These are phyloP conservation scores for Parmales sp. DNA, from an alignment of 108 stramenopile species.

Conservation along the genomic window DNA sequence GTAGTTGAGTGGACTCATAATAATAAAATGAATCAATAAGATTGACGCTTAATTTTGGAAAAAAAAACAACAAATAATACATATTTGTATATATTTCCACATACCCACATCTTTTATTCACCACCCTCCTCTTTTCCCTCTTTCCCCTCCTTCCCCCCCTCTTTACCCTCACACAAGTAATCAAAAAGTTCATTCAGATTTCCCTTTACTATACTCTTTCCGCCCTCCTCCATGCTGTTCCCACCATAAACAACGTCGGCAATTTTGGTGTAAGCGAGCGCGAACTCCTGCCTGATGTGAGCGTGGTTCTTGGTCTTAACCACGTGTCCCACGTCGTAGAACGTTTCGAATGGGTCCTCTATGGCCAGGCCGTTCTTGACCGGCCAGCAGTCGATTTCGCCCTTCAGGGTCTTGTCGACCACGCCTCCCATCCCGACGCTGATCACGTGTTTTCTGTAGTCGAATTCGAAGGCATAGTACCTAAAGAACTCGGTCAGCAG, in stretches of 20 bases:
- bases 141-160: background rate
- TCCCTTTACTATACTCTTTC: no score
- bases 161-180: background rate
- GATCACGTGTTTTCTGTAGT: constrained; percentile 74
- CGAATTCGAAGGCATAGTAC: constrained; percentile 78
- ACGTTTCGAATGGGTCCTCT: constrained; percentile 98
- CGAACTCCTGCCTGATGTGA: constrained; percentile 66
- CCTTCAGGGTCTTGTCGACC: constrained; percentile 73
- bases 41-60: background rate
- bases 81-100: background rate
- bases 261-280: constrained; percentile 74
- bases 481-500: constrained; percentile 84
- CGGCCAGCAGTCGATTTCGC: constrained; percentile 87
- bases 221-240: background rate
- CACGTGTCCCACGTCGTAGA: constrained; percentile 98
- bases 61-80: background rate
- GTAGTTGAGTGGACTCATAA: background rate
- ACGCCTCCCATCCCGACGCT: constrained; percentile 52
- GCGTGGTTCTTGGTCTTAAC: constrained; percentile 74
- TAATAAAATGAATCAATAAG: background rate
- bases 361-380: constrained; percentile 76
- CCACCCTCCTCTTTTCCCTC: background rate
- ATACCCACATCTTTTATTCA: background rate
- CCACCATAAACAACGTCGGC: constrained; percentile 12
- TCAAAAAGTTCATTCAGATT: background rate